Base-by-base conservation (phyloP, 106 monocot species). In the Platanthera zijinensis region DNA sequence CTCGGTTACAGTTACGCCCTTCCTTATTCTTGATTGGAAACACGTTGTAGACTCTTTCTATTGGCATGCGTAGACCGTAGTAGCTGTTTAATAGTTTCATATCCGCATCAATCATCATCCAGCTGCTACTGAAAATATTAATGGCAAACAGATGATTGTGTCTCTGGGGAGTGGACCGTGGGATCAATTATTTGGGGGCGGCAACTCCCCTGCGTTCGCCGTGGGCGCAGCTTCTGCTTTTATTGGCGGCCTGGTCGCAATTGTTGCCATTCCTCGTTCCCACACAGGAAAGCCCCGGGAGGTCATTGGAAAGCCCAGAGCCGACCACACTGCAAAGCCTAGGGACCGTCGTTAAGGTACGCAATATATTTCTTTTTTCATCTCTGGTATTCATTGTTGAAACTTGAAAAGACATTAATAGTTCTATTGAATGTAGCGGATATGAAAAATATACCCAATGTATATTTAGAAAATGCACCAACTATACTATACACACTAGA, bases 171-270 rank as follows among this genome's bases (percentile, higher is more conserved):
- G 90, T 69, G 96, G 96, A 22, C 96, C 96, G 10, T 82, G 78
- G 85, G 96, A 96, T 86, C 90, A 90, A 77, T 76, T 90, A 52
- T 96, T 93, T 79, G 96, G 93, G 21, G 93, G 93, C 48, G 93
- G 96, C 4, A 96, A 93, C 74, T 87, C 87, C 52, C 87, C 93
- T 13, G 84, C 95, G 52, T 96, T 96, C 74, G 88, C 90, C 72
- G 89, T 92, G 48, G 95, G 82, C 74, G 88, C 85, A 48, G 81
- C 81, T 81, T 82, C 89, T 51, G 81, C 96, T 76, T 96, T 96
- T 84, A 51, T 80, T 54, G 78, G 90, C 82, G 91, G 93, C 17
- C 75, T 96, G 51, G 75, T 83, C 53, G 93, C 96, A 69, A 89
- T 91, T 64, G 45, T 93, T 71, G 85, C 83, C 9, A 78, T 96